Base-by-base conservation (phyloP, 192 early-diverging fungal species). In the Gorgonomyces haynaldii region DNA sequence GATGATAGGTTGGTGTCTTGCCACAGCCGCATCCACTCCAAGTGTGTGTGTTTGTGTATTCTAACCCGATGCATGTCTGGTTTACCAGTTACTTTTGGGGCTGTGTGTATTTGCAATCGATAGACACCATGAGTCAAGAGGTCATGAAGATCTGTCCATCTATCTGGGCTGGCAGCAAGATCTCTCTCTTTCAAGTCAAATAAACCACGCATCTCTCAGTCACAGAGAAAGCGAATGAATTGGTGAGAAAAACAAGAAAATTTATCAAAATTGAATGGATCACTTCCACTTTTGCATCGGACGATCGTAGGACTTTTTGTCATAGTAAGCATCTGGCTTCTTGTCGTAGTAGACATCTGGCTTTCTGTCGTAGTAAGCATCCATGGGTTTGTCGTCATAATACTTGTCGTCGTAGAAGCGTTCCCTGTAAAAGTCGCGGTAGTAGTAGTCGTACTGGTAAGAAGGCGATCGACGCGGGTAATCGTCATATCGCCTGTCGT, bases 1-100 rank as follows among this genome's bases (percentile, higher is more conserved):
- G n/a, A n/a, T n/a, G n/a, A n/a, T n/a, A n/a, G n/a, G 72, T 74
- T 17, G 72, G 72, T 1, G 25, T 74, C 1, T 52, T 74, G 13
- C 67, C 72, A 10, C 50, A 57, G 9, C 72, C 72, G 23, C 72
- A 70, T 41, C 67, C 64, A 22, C 49, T 74, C 22, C 59, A 52
- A 34, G 48, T 58, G 27, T 49, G 65, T 12, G 37, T 47, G 53
- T 74, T 70, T 38, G 21, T 48, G 2, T 65, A 55, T 29, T 46
- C 52, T 1, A 56, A 62, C 23, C 47, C 59, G 16, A 56, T 68
- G 17, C 29, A 58, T 27, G 39, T 61, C 2, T 74, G 72, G 72
- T 64, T 74, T 30, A 52, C 61, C 4, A 12, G 37, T 58, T 60
- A 60, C 25, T 41, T 50, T 35, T 44, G 50, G 58, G 70, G 65